Percentiles rank a stretch among this genome's conserved stretches.
phyloP scores from a whole-genome alignment of 495 filamentous ascomycete species.

The Xylaria flabelliformis region DNA sequence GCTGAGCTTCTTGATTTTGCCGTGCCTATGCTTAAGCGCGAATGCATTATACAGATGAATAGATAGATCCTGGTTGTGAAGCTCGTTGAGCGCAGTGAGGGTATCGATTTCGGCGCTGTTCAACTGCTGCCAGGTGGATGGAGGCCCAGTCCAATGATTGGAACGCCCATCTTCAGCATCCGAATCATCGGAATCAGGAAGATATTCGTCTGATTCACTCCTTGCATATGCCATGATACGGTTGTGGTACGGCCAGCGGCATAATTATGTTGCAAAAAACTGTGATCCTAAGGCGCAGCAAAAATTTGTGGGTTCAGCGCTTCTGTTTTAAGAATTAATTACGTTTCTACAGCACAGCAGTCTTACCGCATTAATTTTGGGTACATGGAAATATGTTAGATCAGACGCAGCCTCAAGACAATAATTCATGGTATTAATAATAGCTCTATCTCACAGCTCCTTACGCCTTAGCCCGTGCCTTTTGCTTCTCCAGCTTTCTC shows the following conservation, averaged over 20 bases:
- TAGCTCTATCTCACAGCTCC: slow-evolving; percentile 33
- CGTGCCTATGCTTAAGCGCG: slow-evolving; percentile 55
- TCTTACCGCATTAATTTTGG: background rate
- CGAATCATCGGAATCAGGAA: slow-evolving; percentile 34
- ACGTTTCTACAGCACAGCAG: background rate
- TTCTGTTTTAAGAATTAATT: background rate
- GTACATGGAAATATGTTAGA: background rate
- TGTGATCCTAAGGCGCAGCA: background rate
- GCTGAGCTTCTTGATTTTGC: slow-evolving; percentile 14
- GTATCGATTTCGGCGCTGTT: slow-evolving; percentile 66
- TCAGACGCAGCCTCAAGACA: background rate
- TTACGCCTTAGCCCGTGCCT: slow-evolving; percentile 42
- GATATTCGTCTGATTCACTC: slow-evolving; percentile 33
- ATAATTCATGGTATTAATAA: slow-evolving; percentile 38
- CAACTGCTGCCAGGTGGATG: slow-evolving; percentile 64
- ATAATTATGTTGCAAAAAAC: background rate
- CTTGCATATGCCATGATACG: slow-evolving; percentile 30
- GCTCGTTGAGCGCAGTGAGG: slow-evolving; percentile 61
- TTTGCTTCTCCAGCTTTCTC: slow-evolving; percentile 82
- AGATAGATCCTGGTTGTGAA: slow-evolving; percentile 66
- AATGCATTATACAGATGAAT: slow-evolving; percentile 80
- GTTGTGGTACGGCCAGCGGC: background rate
- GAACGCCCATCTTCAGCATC: slow-evolving; percentile 48
- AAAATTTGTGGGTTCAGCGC: slow-evolving; percentile 21
- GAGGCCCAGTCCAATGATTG: slow-evolving; percentile 60